Evolutionary conservation across 2,329 filamentous ascomycete species (phyloP), one percentile per base, ranked within the genome.

Genomic region (Colletotrichum chrysophilum): DNA sequence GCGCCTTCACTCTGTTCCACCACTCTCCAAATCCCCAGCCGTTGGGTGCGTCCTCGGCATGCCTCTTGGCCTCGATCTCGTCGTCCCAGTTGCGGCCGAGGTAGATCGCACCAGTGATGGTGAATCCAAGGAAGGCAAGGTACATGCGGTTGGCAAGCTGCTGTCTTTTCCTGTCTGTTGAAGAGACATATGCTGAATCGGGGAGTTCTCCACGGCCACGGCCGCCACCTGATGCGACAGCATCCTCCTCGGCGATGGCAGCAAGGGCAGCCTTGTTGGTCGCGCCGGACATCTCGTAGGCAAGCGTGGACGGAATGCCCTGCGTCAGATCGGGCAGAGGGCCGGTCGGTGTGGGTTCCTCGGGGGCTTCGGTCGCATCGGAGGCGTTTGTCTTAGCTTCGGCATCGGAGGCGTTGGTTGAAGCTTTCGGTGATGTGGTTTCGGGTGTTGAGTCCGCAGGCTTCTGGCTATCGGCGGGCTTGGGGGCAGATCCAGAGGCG

Each of bases 291-390:
- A 93, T 91, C 85, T 98, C 96, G 75, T 93, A 93, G 72, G 93
- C 94, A 71, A 98, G 90, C 1, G 96, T 98, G 3, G 96, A 98
- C 0, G 96, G 96, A 77, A 98, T 98, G 78, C 96, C 96, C 81
- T 96, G 93, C n/a, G 95, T 97, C 60, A 98, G 89, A 83, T 98
- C 96, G 69, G 96, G 96, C 14, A 98, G 91, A 69, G 95, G 93
- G 80, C 93, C 90, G 64, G 81, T 81, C 7, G 75, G 71, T 34
- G 26, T 66, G 21, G 55, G 43, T 9, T 75, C 69, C 56, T 78
- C 76, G 60, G 67, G 66, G 24, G 62, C 30, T 66, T 71, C 60
- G 61, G 74, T 71, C n/a, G 70, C 66, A 48, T 76, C 73, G 74
- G 70, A 36, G 61, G 69, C 70, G 28, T 73, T 69, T 43, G 70